A percentile compares a stretch with the other conserved stretches of the same genome.
phyloP scores from a whole-genome alignment of 495 filamentous ascomycete species.

The Neurospora sp. region DNA sequence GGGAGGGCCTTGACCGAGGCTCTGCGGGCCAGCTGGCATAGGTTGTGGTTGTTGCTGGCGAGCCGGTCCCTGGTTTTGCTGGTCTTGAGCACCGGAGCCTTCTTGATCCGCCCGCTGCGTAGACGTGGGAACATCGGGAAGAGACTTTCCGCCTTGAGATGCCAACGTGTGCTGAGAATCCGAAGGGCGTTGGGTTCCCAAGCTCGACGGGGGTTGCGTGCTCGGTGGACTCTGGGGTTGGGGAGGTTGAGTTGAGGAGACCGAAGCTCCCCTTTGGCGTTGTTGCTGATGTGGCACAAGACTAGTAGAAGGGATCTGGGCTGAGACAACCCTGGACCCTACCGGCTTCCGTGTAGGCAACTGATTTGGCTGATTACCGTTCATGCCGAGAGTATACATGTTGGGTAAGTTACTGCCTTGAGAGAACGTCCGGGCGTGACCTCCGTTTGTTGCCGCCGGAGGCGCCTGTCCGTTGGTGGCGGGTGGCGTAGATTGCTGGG shows the following conservation, averaged over 20 bases:
- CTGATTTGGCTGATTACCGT: constrained; percentile 1
- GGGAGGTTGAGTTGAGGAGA: background rate
- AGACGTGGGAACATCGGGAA: background rate
- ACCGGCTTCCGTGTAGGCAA: constrained; percentile 3
- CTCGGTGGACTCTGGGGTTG: background rate
- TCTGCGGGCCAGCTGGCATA: background rate
- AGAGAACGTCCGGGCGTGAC: background rate
- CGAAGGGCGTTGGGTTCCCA: background rate
- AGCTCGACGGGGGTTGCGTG: background rate
- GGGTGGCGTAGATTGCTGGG: constrained; percentile 11
- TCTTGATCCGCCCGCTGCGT: background rate
- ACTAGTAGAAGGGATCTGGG: background rate
- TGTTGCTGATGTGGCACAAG: background rate
- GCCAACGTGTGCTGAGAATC: background rate
- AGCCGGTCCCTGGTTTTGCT: background rate
- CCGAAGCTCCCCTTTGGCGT: constrained; percentile 1
- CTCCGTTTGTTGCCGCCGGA: background rate
- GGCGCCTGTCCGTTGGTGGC: background rate
- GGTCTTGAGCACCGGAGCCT: background rate
- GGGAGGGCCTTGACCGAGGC: background rate
- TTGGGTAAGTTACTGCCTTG: background rate
- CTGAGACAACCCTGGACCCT: background rate
- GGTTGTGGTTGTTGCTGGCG: background rate
- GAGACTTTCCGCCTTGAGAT: background rate
- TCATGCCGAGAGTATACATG: background rate